These are phyloP conservation scores for Carex cristatella DNA, from an alignment of 176 grass and related monocot species.

Conservation along the genomic window DNA sequence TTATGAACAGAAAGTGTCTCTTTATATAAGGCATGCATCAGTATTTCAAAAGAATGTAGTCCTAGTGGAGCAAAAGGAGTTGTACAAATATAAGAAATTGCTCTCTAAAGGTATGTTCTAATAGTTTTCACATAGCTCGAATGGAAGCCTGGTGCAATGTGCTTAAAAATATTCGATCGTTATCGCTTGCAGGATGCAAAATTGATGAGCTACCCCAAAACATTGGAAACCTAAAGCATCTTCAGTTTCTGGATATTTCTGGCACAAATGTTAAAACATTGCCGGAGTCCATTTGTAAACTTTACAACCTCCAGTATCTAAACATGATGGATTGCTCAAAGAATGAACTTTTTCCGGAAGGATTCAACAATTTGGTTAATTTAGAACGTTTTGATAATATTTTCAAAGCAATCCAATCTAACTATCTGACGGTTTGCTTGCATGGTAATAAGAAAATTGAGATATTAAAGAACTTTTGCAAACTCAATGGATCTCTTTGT, in stretches of 20 bases:
- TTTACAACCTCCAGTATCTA: conserved; percentile 14
- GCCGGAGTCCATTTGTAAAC: conserved; percentile 4
- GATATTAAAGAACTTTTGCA: background rate
- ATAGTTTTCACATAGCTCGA: background rate
- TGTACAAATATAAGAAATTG: background rate
- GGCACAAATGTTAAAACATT: background rate
- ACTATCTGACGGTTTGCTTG: background rate
- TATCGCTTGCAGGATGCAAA: background rate
- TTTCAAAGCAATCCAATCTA: no score
- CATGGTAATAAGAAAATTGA: background rate
- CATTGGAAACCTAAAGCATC: conserved; percentile 8
- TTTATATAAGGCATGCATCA: background rate
- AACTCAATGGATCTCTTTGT: background rate
- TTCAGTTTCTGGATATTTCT: conserved; percentile 17
- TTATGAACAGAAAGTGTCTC: background rate
- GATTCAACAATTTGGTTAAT: no score
- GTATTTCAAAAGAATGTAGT: background rate
- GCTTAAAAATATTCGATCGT: background rate
- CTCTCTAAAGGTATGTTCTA: background rate
- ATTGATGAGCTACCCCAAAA: background rate
- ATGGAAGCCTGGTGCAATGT: background rate
- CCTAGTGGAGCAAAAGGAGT: background rate
- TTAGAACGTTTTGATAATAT: no score
- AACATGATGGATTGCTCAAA: no score
- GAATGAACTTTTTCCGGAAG: no score